A percentile compares a stretch with the other conserved stretches of the same genome.
These are phyloP conservation scores for Elaphomyces granulatus DNA, from an alignment of 495 filamentous ascomycete species.

Conservation along the genomic window DNA sequence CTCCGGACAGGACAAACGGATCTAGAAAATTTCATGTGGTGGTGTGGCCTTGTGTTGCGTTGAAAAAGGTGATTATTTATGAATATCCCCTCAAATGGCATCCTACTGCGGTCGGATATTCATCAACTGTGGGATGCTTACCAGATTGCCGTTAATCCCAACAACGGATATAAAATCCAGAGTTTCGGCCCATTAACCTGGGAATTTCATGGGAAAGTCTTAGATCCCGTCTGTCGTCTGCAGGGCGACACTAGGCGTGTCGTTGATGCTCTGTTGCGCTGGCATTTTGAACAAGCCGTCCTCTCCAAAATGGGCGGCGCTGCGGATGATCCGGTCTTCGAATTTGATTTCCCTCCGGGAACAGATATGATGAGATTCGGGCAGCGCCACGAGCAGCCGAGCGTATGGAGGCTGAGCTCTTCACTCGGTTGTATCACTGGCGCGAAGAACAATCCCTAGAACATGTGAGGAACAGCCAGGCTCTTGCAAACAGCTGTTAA, in stretches of 20 bases:
- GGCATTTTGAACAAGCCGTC: slow-evolving; percentile 27
- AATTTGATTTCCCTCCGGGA: slow-evolving; percentile 28
- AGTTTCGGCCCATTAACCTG: slow-evolving; percentile 13
- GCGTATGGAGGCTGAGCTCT: too few species aligned
- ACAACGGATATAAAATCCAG: slow-evolving; percentile 26
- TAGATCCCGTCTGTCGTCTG: slow-evolving; percentile 16
- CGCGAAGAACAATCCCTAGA: too few species aligned
- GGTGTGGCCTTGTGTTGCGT: too few species aligned
- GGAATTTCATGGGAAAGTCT: slow-evolving; percentile 15
- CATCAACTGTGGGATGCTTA: slow-evolving; percentile 21
- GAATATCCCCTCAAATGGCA: slow-evolving; percentile 23
- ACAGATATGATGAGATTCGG: too few species aligned
- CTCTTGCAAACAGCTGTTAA: too few species aligned
- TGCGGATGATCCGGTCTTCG: too few species aligned
- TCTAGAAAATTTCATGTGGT: too few species aligned
- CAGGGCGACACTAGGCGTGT: slow-evolving; percentile 19
- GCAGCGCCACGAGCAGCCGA: too few species aligned
- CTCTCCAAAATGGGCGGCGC: slow-evolving; percentile 22
- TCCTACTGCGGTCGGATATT: slow-evolving; percentile 16
- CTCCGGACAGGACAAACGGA: too few species aligned
- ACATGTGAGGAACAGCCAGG: too few species aligned
- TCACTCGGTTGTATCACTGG: too few species aligned
- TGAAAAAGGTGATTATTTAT: too few species aligned
- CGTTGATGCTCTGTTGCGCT: slow-evolving; percentile 24
- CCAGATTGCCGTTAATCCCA: slow-evolving; percentile 19